These are phyloP conservation scores for Tolypocladium tundrense DNA, from an alignment of 2,329 filamentous ascomycete species.

Conservation along the genomic window DNA sequence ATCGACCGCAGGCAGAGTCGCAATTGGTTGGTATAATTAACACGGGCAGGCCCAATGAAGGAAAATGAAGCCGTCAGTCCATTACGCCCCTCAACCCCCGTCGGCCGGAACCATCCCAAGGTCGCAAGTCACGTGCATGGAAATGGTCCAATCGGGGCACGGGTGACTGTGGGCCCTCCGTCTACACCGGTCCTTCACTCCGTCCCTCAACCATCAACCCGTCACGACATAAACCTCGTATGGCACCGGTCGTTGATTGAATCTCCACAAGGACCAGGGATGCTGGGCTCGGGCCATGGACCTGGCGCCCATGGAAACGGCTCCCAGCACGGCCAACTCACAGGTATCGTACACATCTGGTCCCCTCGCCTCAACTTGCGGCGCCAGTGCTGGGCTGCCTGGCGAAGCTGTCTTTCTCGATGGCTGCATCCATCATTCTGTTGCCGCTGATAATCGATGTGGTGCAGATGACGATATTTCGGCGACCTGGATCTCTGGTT, in stretches of 20 bases:
- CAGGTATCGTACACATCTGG: not conserved
- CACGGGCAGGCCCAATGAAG: conserved; percentile 12
- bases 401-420: conserved; percentile 55
- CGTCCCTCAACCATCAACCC: not conserved
- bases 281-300: not conserved
- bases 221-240: not conserved
- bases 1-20: conserved; percentile 2
- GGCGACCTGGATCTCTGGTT: conserved; percentile 41
- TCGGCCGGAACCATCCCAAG: conserved; percentile 6
- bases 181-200: not conserved
- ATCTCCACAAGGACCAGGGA: not conserved
- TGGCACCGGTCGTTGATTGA: not conserved
- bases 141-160: conserved; percentile 5
- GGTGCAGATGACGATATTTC: conserved; percentile 83
- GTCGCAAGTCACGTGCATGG: conserved; percentile 12
- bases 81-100: conserved; percentile 12
- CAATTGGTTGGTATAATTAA: conserved; percentile 8
- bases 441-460: conserved; percentile 87
- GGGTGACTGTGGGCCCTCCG: not conserved
- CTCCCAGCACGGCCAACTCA: not conserved
- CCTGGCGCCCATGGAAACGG: not conserved
- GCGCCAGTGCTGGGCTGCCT: conserved; percentile 19
- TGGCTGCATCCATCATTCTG: conserved; percentile 75
- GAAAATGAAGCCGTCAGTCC: conserved; percentile 12
- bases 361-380: not conserved